These are phyloP conservation scores for Lachnellula subtilissima DNA, from an alignment of 2,329 filamentous ascomycete genomes.

Conservation along the genomic window DNA sequence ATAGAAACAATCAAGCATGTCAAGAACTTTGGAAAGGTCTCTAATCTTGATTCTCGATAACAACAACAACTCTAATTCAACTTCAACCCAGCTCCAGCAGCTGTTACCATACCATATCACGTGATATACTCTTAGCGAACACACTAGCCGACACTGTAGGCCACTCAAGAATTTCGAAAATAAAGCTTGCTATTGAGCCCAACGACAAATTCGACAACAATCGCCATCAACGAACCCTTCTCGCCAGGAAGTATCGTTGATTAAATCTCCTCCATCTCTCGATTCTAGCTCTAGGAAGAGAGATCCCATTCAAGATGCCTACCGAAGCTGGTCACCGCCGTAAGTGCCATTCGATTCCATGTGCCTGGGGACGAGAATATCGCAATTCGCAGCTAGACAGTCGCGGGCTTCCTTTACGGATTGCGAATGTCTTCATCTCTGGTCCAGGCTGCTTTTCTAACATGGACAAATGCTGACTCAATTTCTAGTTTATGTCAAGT, in stretches of 20 bases:
- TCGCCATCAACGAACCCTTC: constrained; percentile 28
- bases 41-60: too few species aligned
- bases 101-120: not conserved
- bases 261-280: constrained; percentile 26
- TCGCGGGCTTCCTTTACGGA: not conserved
- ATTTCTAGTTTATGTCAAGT: constrained; percentile 79
- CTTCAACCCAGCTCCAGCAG: too few species aligned
- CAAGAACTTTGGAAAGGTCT: too few species aligned
- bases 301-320: constrained; percentile 70
- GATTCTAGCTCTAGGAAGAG: constrained; percentile 41
- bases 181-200: constrained; percentile 13
- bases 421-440: not conserved
- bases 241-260: constrained; percentile 30
- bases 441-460: constrained; percentile 1
- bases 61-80: not conserved
- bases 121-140: constrained; percentile 1
- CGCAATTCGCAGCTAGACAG: not conserved
- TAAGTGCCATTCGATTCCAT: constrained; percentile 49
- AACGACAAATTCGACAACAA: constrained; percentile 30
- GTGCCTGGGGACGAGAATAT: not conserved
- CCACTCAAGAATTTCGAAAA: constrained; percentile 13
- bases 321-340: constrained; percentile 83
- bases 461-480: constrained; percentile 27
- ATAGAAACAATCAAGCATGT: too few species aligned
- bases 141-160: not conserved